Percentiles rank a stretch among this genome's conserved stretches.
These are phyloP conservation scores for Fonsecaea multimorphosa DNA, from an alignment of 2,329 filamentous ascomycete species.

Conservation along the genomic window DNA sequence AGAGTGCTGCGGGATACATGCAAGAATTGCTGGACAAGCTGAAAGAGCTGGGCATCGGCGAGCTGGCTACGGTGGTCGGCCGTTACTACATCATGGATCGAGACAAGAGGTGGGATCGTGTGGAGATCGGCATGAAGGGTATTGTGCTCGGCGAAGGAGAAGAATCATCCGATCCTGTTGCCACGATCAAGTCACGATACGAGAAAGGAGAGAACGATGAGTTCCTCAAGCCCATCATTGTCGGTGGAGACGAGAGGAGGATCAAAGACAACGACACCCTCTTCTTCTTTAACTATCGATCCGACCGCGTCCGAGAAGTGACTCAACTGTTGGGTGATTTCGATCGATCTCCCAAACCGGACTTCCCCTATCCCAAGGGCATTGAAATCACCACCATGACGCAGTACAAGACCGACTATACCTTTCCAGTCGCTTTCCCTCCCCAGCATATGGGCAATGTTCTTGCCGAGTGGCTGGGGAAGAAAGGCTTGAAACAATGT, in stretches of 20 bases:
- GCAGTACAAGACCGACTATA: constrained; percentile 94
- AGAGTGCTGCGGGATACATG: constrained; percentile 88
- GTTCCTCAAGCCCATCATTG: constrained; percentile 97
- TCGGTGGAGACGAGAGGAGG: constrained; percentile 82
- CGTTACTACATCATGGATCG: constrained; percentile 99
- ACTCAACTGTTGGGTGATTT: constrained; percentile 91
- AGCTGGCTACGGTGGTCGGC: constrained; percentile 91
- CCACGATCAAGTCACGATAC: constrained; percentile 86
- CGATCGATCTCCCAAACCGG: constrained; percentile 86
- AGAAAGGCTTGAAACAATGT: constrained; percentile 88
- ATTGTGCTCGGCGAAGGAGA: constrained; percentile 87
- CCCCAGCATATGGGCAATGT: constrained; percentile 97
- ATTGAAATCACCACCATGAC: constrained; percentile 93
- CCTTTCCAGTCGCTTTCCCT: constrained; percentile 88
- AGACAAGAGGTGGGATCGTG: constrained; percentile 97
- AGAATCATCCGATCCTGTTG: constrained; percentile 79
- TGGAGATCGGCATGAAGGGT: constrained; percentile 88
- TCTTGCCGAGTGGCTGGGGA: constrained; percentile 93
- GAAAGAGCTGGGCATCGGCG: constrained; percentile 82
- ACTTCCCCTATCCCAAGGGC: constrained; percentile 93
- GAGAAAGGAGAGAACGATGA: constrained; percentile 89
- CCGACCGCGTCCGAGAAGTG: constrained; percentile 94
- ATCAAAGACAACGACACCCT: constrained; percentile 92
- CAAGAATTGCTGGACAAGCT: constrained; percentile 79
- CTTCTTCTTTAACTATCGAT: constrained; percentile 99